Evolutionary conservation across 73 alveolate genomes (phyloP).

Genomic region (Paramecium octaurelia): DNA sequence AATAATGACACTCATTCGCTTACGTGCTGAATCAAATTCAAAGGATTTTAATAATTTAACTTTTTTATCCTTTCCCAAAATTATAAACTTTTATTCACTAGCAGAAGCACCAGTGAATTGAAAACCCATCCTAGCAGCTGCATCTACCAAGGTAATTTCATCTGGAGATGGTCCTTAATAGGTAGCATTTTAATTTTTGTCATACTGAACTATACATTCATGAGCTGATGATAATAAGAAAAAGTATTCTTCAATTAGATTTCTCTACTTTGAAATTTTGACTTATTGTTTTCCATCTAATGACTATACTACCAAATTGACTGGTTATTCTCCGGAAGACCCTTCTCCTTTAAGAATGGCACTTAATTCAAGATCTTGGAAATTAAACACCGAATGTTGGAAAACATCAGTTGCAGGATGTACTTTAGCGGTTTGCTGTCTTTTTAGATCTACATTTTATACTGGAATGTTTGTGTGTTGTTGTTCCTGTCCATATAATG

Average conservation of each 20-base stretch:
- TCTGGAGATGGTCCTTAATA: conserved; percentile 91
- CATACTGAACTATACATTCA: conserved; percentile 79
- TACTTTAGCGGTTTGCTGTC: background rate
- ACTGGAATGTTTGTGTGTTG: background rate
- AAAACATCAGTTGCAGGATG: conserved; percentile 35
- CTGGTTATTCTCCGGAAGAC: background rate
- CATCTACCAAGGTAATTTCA: conserved; percentile 89
- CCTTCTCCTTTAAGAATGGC: conserved; percentile 16
- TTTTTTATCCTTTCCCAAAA: conserved; percentile 55
- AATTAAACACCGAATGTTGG: conserved; percentile 24
- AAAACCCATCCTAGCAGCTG: conserved; percentile 88
- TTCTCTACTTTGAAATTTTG: background rate
- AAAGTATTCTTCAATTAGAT: conserved; percentile 51
- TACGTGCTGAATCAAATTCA: conserved; percentile 92
- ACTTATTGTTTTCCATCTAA: background rate
- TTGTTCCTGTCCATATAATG: conserved; percentile 45
- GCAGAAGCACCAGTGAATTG: conserved; percentile 65
- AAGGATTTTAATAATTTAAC: conserved; percentile 81
- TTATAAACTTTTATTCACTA: conserved; percentile 22
- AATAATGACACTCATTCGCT: conserved; percentile 87
- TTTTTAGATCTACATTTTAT: background rate
- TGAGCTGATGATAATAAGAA: conserved; percentile 74
- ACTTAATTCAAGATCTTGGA: conserved; percentile 16
- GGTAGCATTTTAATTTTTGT: conserved; percentile 59
- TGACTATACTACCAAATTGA: background rate